These are phyloP conservation scores for Themeda triandra DNA, from an alignment of 176 grass and related monocot species.

Conservation along the genomic window DNA sequence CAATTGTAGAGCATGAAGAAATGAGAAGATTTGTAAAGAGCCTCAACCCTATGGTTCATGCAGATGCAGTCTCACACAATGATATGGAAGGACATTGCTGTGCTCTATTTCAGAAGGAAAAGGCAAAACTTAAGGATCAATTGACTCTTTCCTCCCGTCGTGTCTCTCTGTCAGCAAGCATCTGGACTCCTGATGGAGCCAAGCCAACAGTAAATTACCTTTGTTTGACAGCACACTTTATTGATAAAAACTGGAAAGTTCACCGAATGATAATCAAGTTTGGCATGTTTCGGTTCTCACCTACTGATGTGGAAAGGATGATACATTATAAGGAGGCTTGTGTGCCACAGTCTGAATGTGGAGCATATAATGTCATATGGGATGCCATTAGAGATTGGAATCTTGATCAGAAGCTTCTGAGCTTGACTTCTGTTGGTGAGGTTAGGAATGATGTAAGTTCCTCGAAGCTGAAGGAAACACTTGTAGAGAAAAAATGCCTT, in stretches of 20 bases:
- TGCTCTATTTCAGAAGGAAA: slow-evolving; percentile 48
- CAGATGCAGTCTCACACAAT: not conserved
- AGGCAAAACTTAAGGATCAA: slow-evolving; percentile 37
- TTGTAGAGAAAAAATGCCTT: slow-evolving; percentile 39
- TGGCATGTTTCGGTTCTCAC: slow-evolving; percentile 48
- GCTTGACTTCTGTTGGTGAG: slow-evolving; percentile 50
- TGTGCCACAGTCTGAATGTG: slow-evolving; percentile 44
- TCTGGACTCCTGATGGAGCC: slow-evolving; percentile 41
- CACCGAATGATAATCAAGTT: slow-evolving; percentile 46
- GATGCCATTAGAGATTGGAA: slow-evolving; percentile 54
- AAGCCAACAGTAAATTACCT: slow-evolving; percentile 44
- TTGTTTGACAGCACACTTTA: slow-evolving; percentile 51
- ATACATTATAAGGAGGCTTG: slow-evolving; percentile 36
- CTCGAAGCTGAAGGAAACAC: slow-evolving; percentile 36
- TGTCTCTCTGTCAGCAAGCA: slow-evolving; percentile 49
- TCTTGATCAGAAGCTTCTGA: slow-evolving; percentile 49
- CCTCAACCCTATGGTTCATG: slow-evolving; percentile 34
- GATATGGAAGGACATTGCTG: slow-evolving; percentile 43
- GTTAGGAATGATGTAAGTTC: slow-evolving; percentile 35
- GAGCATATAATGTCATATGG: slow-evolving; percentile 45
- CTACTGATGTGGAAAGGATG: slow-evolving; percentile 51
- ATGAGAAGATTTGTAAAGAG: slow-evolving; percentile 46
- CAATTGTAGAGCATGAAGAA: slow-evolving; percentile 53
- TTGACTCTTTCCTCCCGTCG: slow-evolving; percentile 22
- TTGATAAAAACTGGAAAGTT: slow-evolving; percentile 48